These are phyloP conservation scores for Neopestalotiopsis sp. DNA, from an alignment of 2,329 filamentous ascomycete species.

Conservation along the genomic window DNA sequence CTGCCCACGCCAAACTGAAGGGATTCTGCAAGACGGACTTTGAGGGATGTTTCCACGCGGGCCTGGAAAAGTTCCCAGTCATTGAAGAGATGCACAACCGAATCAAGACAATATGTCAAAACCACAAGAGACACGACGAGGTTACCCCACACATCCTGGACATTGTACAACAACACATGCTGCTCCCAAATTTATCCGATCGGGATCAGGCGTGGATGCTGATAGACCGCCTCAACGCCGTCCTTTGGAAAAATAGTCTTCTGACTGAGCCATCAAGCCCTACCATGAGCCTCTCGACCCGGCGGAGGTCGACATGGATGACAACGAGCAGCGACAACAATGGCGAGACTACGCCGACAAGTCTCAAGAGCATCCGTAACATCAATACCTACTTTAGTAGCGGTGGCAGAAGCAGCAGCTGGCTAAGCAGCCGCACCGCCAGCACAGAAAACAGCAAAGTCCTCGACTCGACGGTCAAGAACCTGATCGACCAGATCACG, in stretches of 20 bases:
- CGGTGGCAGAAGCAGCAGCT: background rate
- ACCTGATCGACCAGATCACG: conserved; percentile 19
- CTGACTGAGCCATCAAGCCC: too few species aligned
- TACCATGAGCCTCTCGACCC: background rate
- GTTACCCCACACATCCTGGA: conserved; percentile 24
- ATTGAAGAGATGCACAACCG: conserved; percentile 23
- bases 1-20: conserved; percentile 15
- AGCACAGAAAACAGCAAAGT: background rate
- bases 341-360: background rate
- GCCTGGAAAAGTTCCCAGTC: conserved; percentile 9
- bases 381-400: conserved; percentile 11
- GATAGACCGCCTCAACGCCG: conserved; percentile 17
- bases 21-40: conserved; percentile 19
- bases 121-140: conserved; percentile 15
- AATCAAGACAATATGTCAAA: conserved; percentile 21
- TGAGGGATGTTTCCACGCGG: conserved; percentile 26
- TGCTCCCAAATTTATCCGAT: conserved; percentile 19
- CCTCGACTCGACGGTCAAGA: conserved; percentile 12
- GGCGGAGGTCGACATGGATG: background rate
- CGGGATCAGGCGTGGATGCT: conserved; percentile 20
- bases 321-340: background rate
- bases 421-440: background rate
- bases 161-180: conserved; percentile 26
- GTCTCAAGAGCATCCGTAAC: background rate
- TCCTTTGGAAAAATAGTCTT: conserved; percentile 13